phyloP scores from a whole-genome alignment of 164 flowering plant species.

The Dillenia suffruticosa region DNA sequence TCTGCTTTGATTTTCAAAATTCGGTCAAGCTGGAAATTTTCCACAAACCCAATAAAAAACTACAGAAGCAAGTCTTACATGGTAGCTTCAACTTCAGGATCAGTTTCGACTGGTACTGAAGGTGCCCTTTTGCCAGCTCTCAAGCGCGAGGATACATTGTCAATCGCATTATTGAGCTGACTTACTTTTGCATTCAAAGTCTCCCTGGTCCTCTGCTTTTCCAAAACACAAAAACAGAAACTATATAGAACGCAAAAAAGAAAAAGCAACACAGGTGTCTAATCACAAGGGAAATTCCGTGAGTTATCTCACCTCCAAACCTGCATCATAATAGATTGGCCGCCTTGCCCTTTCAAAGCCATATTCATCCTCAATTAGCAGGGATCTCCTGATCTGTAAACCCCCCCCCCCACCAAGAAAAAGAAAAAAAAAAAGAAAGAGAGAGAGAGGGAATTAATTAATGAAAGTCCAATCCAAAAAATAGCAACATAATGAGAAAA shows the following conservation, averaged over 20 bases:
- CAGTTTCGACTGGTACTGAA: conserved; percentile 41
- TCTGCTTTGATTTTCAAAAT: too few relatives aligned
- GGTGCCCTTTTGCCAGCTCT: conserved; percentile 61
- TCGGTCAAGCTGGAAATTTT: too few relatives aligned
- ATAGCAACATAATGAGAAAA: neutral
- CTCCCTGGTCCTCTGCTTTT: conserved; percentile 72
- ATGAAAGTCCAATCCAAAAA: neutral
- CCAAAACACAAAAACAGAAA: neutral
- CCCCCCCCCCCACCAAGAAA: neutral
- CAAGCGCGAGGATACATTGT: conserved; percentile 77
- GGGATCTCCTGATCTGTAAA: conserved; percentile 71
- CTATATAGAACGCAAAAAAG: neutral
- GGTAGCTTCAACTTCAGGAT: conserved; percentile 58
- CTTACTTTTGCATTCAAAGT: conserved; percentile 69
- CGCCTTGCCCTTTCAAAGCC: conserved; percentile 72
- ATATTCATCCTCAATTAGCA: conserved; percentile 84
- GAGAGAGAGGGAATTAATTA: conserved; percentile 7
- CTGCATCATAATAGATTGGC: conserved; percentile 85
- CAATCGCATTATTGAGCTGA: conserved; percentile 89
- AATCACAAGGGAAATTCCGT: conserved; percentile 1
- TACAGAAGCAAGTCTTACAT: conserved; percentile 19
- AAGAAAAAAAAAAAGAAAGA: neutral
- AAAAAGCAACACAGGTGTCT: neutral
- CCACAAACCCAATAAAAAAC: too few relatives aligned
- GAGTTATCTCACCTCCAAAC: conserved; percentile 57